Percentiles rank a stretch among this genome's conserved stretches.
Conservation (phyloP, 1,139 yeast species). For the Arxiozyma heterogenica region DNA sequence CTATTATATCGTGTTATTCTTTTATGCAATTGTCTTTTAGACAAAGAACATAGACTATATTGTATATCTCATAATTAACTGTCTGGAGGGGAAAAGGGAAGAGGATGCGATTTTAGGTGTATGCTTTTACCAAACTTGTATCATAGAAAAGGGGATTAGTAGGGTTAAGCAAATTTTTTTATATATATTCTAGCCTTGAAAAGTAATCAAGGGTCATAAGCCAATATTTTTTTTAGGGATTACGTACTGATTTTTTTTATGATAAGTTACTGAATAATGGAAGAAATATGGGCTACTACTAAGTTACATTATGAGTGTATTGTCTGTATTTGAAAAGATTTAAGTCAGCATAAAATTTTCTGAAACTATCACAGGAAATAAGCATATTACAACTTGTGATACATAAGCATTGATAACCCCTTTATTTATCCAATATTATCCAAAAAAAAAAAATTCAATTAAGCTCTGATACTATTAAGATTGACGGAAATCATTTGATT, state of each 20-base stretch:
- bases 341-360: too few relatives aligned
- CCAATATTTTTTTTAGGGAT: too few relatives aligned
- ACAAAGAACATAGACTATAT: too few relatives aligned
- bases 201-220: too few relatives aligned
- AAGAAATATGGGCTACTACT: neutral
- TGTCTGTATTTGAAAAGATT: neutral
- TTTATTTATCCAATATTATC: neutral
- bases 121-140: too few relatives aligned
- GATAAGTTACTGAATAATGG: neutral
- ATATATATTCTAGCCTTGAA: too few relatives aligned
- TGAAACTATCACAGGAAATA: neutral
- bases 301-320: too few relatives aligned
- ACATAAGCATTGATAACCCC: neutral
- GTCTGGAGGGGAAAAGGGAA: neutral
- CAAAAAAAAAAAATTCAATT: neutral
- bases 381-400: too few relatives aligned
- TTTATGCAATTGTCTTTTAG: neutral
- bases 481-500: too few relatives aligned
- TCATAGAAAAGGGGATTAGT: too few relatives aligned
- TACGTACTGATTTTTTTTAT: too few relatives aligned
- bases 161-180: neutral
- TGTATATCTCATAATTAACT: neutral
- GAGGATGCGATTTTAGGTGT: neutral
- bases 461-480: neutral
- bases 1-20: too few relatives aligned